Base-by-base conservation (phyloP, 441 rosid genomes). In the Raphanus hybrid region DNA sequence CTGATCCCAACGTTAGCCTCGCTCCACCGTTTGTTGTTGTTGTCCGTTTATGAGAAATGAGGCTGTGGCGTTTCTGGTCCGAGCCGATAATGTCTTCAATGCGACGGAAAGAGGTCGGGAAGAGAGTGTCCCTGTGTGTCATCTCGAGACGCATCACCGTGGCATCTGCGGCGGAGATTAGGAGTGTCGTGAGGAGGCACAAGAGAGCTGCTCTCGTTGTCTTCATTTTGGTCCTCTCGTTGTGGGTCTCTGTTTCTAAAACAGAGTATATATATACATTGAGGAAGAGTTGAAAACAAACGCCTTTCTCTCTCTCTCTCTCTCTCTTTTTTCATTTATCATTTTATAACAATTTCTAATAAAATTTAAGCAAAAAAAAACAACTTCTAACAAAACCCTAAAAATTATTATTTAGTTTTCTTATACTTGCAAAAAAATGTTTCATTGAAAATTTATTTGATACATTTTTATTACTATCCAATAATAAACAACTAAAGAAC, bases 1-100 rank as follows among this genome's bases (percentile, higher is more conserved):
- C 88, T 0, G 91, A 73, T 6, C 63, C 64, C 2, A 87, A 5
- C 15, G 83, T 35, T 81, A 84, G 74, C 81, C 69, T 69, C 0
- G 82, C 54, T 70, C 78, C 79, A 16, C 48, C 67, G 15, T 63
- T 2, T 10, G 6, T 41, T n/a, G 55, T 23, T 43, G 6, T 45
- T 45, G 52, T 45, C 52, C 74, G 80, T 7, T 66, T 75, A 7
- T 2, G 64, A 43, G 83, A 57, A 4, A 80, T 80, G 27, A 75
- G 3, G 45, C 27, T n/a, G 9, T 80, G 83, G 8, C 83, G 83
- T 27, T 70, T 75, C 11, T 66, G 60, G 66, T 80, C 83, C n/a
- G 58, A 27, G 10, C 58, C 43, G 61, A 66, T 52, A 9, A 60
- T 59, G 64, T 71, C 73, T 5, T 48, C 73, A 50, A 80, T 71